phyloP scores from a whole-genome alignment of 1,284 basidiomycete species.

The Ustilago hordei region DNA sequence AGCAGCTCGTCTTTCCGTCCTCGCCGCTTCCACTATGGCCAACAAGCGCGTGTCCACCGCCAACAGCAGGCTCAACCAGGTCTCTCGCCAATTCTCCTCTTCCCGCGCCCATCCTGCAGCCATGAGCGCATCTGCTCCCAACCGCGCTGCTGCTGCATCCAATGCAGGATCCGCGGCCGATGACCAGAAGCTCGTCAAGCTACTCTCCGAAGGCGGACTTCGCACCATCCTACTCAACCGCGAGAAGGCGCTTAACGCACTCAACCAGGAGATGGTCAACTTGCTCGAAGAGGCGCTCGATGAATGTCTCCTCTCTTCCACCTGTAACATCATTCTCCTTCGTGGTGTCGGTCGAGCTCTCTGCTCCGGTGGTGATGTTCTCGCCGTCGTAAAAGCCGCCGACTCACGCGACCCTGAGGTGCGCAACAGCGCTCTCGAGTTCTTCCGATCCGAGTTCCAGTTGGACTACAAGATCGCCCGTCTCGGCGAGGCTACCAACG shows the following conservation, averaged over 20 bases:
- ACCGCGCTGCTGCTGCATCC: constrained; percentile 3
- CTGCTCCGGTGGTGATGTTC: constrained; percentile 95
- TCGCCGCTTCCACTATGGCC: constrained; percentile 18
- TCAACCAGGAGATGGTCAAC: constrained; percentile 85
- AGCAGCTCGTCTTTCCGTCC: constrained; percentile 6
- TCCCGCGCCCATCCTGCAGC: background rate
- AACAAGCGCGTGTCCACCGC: constrained; percentile 26
- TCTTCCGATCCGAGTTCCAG: constrained; percentile 94
- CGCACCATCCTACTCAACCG: constrained; percentile 85
- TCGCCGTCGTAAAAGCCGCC: constrained; percentile 71
- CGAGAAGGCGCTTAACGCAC: constrained; percentile 84
- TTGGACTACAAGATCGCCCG: constrained; percentile 86
- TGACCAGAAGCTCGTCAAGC: constrained; percentile 49
- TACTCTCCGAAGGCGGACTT: constrained; percentile 51
- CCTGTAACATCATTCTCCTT: constrained; percentile 59
- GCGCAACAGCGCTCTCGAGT: constrained; percentile 77
- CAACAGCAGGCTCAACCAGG: constrained; percentile 36
- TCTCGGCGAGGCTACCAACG: constrained; percentile 47
- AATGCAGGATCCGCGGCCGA: background rate
- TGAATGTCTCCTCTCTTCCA: constrained; percentile 71
- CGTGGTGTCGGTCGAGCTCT: constrained; percentile 81
- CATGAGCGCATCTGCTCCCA: constrained; percentile 29
- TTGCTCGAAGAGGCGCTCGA: constrained; percentile 80
- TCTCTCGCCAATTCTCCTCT: constrained; percentile 42
- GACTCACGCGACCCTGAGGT: constrained; percentile 45